phyloP scores from a whole-genome alignment of 257 asterid species.

The Anisodus acutangulus region DNA sequence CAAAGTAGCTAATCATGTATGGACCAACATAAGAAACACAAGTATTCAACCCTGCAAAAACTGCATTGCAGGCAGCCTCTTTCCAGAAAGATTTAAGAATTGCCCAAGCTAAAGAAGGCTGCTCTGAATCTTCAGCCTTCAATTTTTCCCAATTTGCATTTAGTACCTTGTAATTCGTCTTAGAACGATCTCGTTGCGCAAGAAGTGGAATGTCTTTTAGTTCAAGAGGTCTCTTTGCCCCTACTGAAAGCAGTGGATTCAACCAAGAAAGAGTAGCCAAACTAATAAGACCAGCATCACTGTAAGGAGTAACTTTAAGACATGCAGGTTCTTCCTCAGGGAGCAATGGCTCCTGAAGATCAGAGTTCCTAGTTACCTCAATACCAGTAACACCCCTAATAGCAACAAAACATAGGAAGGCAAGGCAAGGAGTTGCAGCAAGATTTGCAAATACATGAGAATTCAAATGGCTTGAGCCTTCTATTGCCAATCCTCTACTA shows the following conservation, averaged over 20 bases:
- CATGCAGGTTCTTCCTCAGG: slow-evolving; percentile 88
- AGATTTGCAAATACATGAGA: slow-evolving; percentile 78
- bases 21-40: slow-evolving; percentile 89
- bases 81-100: slow-evolving; percentile 81
- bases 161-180: slow-evolving; percentile 72
- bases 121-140: slow-evolving; percentile 57
- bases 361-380: slow-evolving; percentile 58
- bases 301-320: slow-evolving; percentile 85
- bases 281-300: slow-evolving; percentile 86
- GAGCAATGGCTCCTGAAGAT: slow-evolving; percentile 65
- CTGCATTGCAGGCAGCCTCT: slow-evolving; percentile 81
- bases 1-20: slow-evolving; percentile 86
- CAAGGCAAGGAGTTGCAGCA: slow-evolving; percentile 65
- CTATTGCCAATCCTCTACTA: slow-evolving; percentile 53
- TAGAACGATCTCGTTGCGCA: slow-evolving; percentile 84
- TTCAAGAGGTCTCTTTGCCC: slow-evolving; percentile 94
- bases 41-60: slow-evolving; percentile 80
- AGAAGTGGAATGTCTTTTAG: slow-evolving; percentile 87
- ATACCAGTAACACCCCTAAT: slow-evolving; percentile 72
- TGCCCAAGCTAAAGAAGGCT: slow-evolving; percentile 90
- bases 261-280: slow-evolving; percentile 91
- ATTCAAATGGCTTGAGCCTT: slow-evolving; percentile 60
- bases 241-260: slow-evolving; percentile 87
- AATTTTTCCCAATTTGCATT: slow-evolving; percentile 85
- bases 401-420: slow-evolving; percentile 73